Percentiles rank a stretch among this genome's conserved stretches.
Evolutionary conservation across 177 flowering plant genomes (phyloP).

Genomic region (Telopea speciosissima): DNA sequence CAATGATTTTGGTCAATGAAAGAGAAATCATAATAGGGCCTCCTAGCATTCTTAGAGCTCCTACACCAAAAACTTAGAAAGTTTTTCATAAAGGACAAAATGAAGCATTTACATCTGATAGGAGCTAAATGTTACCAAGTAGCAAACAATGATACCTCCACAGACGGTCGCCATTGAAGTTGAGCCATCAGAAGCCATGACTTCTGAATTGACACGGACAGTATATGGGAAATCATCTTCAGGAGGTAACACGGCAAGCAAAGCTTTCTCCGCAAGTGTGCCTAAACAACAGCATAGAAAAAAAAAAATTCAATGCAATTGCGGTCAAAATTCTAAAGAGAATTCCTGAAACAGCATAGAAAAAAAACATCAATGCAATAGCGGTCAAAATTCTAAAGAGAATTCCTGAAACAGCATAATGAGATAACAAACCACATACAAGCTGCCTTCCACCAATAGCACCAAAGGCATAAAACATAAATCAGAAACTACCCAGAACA

Average conservation of each 20-base stretch:
- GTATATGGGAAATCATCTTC: conserved; percentile 75
- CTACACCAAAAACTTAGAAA: background rate
- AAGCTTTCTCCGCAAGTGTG: conserved; percentile 95
- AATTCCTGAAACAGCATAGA: no score
- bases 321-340: no score
- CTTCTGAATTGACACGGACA: conserved; percentile 95
- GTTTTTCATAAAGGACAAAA: background rate
- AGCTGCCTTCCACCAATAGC: no score
- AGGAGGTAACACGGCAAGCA: conserved; percentile 90
- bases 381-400: background rate
- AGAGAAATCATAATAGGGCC: no score
- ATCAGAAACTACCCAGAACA: no score
- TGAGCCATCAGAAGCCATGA: conserved; percentile 99
- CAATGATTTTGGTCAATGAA: no score
- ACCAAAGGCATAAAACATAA: no score
- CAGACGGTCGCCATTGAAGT: conserved; percentile 99
- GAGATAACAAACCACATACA: background rate
- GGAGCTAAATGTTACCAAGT: background rate
- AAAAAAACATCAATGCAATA: background rate
- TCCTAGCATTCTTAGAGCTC: background rate
- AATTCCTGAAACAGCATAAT: background rate
- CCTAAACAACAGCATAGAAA: conserved; percentile 34
- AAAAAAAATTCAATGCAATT: no score
- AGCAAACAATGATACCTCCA: conserved; percentile 57
- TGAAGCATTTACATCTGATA: background rate